Percentiles rank a stretch among this genome's conserved stretches.
phyloP scores from a whole-genome alignment of 2,329 filamentous ascomycete species.

The Rutstroemia sp. region DNA sequence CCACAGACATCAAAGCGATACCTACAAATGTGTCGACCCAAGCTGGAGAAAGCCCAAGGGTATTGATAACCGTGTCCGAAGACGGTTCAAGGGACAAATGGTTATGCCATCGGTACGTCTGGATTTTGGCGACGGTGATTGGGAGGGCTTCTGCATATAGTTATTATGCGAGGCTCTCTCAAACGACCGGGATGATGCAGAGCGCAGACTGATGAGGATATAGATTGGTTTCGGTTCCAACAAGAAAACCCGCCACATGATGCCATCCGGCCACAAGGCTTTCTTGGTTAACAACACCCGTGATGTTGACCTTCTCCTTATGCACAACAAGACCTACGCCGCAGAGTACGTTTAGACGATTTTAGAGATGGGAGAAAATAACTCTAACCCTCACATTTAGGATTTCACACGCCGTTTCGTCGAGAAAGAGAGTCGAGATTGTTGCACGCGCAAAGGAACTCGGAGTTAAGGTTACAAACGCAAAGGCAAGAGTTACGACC shows the following conservation, averaged over 20 bases:
- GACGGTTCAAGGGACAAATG: slow-evolving; percentile 93
- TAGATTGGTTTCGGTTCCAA: slow-evolving; percentile 99
- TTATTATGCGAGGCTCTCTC: neutral
- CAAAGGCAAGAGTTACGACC: slow-evolving; percentile 97
- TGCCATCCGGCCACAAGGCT: slow-evolving; percentile 98
- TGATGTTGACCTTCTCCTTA: slow-evolving; percentile 95
- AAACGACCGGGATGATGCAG: neutral
- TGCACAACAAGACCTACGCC: slow-evolving; percentile 99
- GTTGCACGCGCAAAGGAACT: slow-evolving; percentile 95
- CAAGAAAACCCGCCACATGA: slow-evolving; percentile 99
- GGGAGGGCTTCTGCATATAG: neutral
- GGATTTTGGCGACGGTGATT: slow-evolving; percentile 1
- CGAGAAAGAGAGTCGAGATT: slow-evolving; percentile 98
- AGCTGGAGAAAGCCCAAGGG: slow-evolving; percentile 99
- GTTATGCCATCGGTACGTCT: slow-evolving; percentile 93
- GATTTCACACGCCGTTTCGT: slow-evolving; percentile 97
- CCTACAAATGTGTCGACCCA: slow-evolving; percentile 83
- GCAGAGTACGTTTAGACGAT: slow-evolving; percentile 69
- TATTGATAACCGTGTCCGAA: slow-evolving; percentile 97
- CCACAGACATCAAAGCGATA: slow-evolving; percentile 95
- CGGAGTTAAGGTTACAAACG: slow-evolving; percentile 99
- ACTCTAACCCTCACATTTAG: slow-evolving; percentile 38
- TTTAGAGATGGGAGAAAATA: neutral
- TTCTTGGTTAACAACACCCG: slow-evolving; percentile 97
- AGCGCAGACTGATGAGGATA: slow-evolving; percentile 20